These are phyloP conservation scores for Pistacia atlantica DNA, from an alignment of 345 rosid species.

Conservation along the genomic window DNA sequence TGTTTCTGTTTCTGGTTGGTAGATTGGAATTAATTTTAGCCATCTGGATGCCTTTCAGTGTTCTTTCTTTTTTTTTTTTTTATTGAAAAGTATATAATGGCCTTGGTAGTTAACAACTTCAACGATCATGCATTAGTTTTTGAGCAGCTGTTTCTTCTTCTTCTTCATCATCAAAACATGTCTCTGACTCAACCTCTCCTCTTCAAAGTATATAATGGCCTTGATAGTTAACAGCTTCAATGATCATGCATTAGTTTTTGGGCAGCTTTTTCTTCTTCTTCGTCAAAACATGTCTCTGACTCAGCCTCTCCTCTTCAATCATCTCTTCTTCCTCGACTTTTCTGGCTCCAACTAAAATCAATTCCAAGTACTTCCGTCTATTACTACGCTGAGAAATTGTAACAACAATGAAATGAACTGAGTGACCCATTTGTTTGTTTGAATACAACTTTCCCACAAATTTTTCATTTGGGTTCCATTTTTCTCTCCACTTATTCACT, in stretches of 20 bases:
- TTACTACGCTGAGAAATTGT: not conserved
- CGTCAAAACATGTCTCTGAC: no score
- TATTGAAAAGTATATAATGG: not conserved
- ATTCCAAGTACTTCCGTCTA: slow-evolving; percentile 31
- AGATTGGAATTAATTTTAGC: not conserved
- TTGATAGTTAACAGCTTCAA: no score
- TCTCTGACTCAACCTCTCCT: no score
- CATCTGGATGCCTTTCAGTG: not conserved
- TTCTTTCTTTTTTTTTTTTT: not conserved
- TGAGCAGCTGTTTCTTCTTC: no score
- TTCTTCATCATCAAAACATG: no score
- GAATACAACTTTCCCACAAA: not conserved
- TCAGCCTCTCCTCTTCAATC: no score
- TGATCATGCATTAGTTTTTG: no score
- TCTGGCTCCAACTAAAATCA: slow-evolving; percentile 29
- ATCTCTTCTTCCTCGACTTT: slow-evolving; percentile 16
- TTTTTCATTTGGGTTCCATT: not conserved
- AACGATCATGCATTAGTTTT: not conserved
- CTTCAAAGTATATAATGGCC: no score
- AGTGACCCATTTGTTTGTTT: not conserved
- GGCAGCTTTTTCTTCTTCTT: no score
- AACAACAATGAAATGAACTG: not conserved
- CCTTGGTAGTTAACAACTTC: not conserved
- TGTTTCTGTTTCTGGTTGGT: not conserved
- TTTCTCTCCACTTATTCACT: no score